A percentile compares a stretch with the other conserved stretches of the same genome.
Conservation (phyloP, 2,329 filamentous ascomycete genomes). For the Karstenula rhodostoma region DNA sequence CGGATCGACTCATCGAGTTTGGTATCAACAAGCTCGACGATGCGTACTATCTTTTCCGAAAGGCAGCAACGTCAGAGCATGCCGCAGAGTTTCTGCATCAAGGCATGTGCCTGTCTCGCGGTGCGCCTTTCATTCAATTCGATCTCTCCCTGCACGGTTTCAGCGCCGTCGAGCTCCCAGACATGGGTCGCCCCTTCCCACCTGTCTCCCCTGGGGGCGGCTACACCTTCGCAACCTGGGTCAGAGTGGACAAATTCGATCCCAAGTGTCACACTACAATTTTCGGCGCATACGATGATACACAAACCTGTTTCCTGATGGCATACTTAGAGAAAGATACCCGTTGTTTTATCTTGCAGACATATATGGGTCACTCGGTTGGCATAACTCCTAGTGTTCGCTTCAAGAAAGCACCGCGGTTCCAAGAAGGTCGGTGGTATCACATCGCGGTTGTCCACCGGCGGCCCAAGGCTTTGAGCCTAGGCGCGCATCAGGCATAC, state of each 20-base stretch:
- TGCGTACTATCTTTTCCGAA: slow-evolving; percentile 76
- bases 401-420: slow-evolving; percentile 86
- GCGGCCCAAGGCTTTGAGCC: slow-evolving; percentile 70
- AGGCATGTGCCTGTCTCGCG: slow-evolving; percentile 76
- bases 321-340: slow-evolving; percentile 95
- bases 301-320: slow-evolving; percentile 91
- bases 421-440: slow-evolving; percentile 84
- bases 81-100: slow-evolving; percentile 75
- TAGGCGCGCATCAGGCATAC: slow-evolving; percentile 79
- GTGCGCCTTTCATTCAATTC: slow-evolving; percentile 89
- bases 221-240: slow-evolving; percentile 91
- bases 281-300: slow-evolving; percentile 92
- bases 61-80: slow-evolving; percentile 60
- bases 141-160: slow-evolving; percentile 89
- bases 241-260: slow-evolving; percentile 88
- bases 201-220: slow-evolving; percentile 76
- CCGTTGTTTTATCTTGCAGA: slow-evolving; percentile 93
- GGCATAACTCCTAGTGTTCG: slow-evolving; percentile 81
- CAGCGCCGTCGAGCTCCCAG: slow-evolving; percentile 87
- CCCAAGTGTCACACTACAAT: slow-evolving; percentile 86
- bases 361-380: slow-evolving; percentile 79
- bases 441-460: slow-evolving; percentile 90
- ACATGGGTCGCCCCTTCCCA: slow-evolving; percentile 85
- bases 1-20: slow-evolving; percentile 73
- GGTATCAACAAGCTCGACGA: slow-evolving; percentile 85